phyloP scores from a whole-genome alignment of 2,329 filamentous ascomycete genomes.

The Boeremia lycopersici region DNA sequence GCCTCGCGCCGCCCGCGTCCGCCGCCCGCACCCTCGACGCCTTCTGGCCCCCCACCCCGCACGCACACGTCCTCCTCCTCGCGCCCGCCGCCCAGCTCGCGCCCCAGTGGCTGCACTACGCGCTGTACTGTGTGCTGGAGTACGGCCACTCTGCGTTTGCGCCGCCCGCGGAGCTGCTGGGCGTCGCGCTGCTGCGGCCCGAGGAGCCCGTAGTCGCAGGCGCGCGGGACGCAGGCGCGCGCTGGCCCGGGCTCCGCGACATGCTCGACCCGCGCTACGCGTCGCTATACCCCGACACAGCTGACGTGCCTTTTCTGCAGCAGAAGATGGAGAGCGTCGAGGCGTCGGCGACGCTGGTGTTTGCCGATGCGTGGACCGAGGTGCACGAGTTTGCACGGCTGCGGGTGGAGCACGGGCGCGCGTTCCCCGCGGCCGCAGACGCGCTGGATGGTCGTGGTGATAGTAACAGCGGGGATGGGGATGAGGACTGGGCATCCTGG shows the following conservation, averaged over 20 bases:
- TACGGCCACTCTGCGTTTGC: slow-evolving; percentile 71
- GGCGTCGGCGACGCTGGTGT: slow-evolving; percentile 75
- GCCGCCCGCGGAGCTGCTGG: slow-evolving; percentile 66
- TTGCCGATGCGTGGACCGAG: slow-evolving; percentile 86
- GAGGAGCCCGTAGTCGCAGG: no score
- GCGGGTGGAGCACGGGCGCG: no score
- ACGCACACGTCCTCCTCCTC: slow-evolving; percentile 79
- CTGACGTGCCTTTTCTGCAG: slow-evolving; percentile 73
- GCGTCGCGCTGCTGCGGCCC: slow-evolving; percentile 67
- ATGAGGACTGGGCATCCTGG: no score
- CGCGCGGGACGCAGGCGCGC: no score
- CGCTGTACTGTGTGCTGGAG: slow-evolving; percentile 78
- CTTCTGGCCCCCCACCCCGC: slow-evolving; percentile 76
- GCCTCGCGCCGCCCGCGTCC: slow-evolving; percentile 74
- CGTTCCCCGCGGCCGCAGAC: slow-evolving; percentile 78
- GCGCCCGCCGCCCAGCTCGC: slow-evolving; percentile 82
- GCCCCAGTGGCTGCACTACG: slow-evolving; percentile 81
- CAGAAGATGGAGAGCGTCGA: slow-evolving; percentile 73
- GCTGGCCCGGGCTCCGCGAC: slow-evolving; percentile 47
- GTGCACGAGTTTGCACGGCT: slow-evolving; percentile 69
- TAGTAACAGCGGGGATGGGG: no score
- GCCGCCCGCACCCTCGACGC: slow-evolving; percentile 80
- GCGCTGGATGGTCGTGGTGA: no score
- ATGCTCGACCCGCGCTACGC: slow-evolving; percentile 46
- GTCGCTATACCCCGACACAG: slow-evolving; percentile 31